phyloP scores from a whole-genome alignment of 441 rosid genomes.

The Jatropha podagrica region DNA sequence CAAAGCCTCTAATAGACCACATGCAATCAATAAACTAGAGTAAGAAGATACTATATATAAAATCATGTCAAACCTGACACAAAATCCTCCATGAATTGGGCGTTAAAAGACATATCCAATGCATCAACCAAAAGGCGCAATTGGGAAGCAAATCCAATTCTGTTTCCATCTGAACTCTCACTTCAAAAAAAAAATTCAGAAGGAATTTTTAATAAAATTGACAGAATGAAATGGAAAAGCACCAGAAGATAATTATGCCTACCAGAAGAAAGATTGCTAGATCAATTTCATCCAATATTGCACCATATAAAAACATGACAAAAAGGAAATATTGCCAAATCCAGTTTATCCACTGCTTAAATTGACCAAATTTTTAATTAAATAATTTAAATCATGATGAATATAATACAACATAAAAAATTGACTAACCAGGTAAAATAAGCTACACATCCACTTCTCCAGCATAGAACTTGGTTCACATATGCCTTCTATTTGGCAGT shows the following conservation, averaged over 20 bases:
- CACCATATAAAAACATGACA: not conserved
- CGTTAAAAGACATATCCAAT: conserved; percentile 62
- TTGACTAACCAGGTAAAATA: not conserved
- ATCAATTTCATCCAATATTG: not conserved
- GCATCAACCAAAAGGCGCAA: conserved; percentile 78
- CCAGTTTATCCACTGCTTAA: not conserved
- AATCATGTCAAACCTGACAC: conserved; percentile 70
- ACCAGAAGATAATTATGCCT: not conserved
- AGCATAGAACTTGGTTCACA: not conserved
- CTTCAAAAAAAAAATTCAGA: conserved; percentile 38
- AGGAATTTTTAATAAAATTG: not conserved
- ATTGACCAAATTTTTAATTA: not conserved
- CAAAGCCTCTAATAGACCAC: conserved; percentile 13
- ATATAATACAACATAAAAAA: not conserved
- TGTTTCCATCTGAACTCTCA: conserved; percentile 56
- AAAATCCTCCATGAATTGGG: conserved; percentile 95
- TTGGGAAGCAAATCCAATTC: conserved; percentile 83
- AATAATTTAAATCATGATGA: not conserved
- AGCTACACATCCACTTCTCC: not conserved
- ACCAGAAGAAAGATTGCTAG: not conserved
- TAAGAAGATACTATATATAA: conserved; percentile 19
- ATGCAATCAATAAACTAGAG: conserved; percentile 11
- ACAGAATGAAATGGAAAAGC: not conserved
- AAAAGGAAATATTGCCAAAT: not conserved
- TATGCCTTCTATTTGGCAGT: not conserved